These are phyloP conservation scores for Annulohypoxylon nitens DNA, from an alignment of 495 filamentous ascomycete genomes.

Conservation along the genomic window DNA sequence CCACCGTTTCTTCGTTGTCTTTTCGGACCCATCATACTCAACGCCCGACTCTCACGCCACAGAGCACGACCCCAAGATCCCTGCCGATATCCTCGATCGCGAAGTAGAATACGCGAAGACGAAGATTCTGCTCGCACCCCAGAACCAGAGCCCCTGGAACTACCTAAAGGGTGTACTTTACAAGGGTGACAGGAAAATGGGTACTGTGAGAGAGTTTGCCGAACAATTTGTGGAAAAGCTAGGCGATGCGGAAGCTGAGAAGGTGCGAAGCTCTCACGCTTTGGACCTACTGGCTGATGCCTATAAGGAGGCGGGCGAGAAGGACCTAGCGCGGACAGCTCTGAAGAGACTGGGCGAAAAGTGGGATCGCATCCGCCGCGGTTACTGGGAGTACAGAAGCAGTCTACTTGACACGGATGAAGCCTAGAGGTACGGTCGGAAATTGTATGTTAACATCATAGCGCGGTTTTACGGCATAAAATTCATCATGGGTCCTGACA, in stretches of 20 bases:
- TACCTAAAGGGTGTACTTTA: constrained; percentile 84
- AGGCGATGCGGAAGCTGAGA: constrained; percentile 57
- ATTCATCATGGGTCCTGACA: not conserved
- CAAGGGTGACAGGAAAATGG: constrained; percentile 70
- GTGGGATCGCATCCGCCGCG: constrained; percentile 90
- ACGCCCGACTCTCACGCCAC: constrained; percentile 63
- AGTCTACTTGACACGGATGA: constrained; percentile 46
- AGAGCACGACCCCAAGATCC: constrained; percentile 63
- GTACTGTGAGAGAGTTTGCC: constrained; percentile 73
- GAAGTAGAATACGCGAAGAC: constrained; percentile 80
- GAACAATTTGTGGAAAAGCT: constrained; percentile 70
- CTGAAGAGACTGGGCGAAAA: constrained; percentile 80
- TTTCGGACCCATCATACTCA: constrained; percentile 69
- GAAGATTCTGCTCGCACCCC: constrained; percentile 82
- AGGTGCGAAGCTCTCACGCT: constrained; percentile 84
- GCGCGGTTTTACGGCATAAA: not conserved
- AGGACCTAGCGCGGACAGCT: constrained; percentile 71
- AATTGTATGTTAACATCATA: not conserved
- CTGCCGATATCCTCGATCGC: constrained; percentile 73
- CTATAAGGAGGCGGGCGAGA: constrained; percentile 71
- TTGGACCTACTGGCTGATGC: constrained; percentile 90
- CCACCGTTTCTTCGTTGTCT: constrained; percentile 91
- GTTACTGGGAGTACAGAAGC: constrained; percentile 91
- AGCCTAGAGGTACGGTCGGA: not conserved
- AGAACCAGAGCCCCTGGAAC: constrained; percentile 94